These are phyloP conservation scores for Rhodotorula sp. DNA, from an alignment of 1,284 basidiomycete genomes.

Conservation along the genomic window DNA sequence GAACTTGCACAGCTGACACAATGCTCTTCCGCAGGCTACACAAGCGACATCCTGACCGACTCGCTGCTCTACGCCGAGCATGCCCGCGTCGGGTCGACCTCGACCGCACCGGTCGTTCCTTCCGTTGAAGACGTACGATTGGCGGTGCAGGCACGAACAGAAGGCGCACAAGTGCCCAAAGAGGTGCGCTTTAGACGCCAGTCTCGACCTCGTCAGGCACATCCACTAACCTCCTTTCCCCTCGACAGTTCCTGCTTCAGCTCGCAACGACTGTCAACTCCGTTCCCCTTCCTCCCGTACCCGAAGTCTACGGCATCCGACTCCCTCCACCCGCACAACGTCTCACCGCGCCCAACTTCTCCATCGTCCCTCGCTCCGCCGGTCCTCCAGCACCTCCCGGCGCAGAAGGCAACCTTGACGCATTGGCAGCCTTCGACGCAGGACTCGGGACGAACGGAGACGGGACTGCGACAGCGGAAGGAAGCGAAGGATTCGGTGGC, in stretches of 20 bases:
- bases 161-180: slow-evolving; percentile 94
- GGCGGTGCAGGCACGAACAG: slow-evolving; percentile 87
- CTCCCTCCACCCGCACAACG: slow-evolving; percentile 78
- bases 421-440: background rate
- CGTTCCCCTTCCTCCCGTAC: slow-evolving; percentile 80
- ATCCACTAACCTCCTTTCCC: background rate
- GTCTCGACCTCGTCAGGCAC: background rate
- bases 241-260: slow-evolving; percentile 72
- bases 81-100: slow-evolving; percentile 51
- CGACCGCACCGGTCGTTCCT: slow-evolving; percentile 8
- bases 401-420: background rate
- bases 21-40: slow-evolving; percentile 59
- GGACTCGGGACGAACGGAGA: background rate
- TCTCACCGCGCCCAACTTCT: slow-evolving; percentile 86
- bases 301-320: slow-evolving; percentile 92
- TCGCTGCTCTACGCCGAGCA: slow-evolving; percentile 93
- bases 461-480: slow-evolving; percentile 9
- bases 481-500: slow-evolving; percentile 14
- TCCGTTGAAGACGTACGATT: slow-evolving; percentile 80
- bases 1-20: background rate
- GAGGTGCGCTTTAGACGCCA: slow-evolving; percentile 62
- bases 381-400: background rate
- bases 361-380: slow-evolving; percentile 64
- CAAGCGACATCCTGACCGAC: slow-evolving; percentile 83
- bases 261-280: slow-evolving; percentile 88